Evolutionary conservation across 768 basidiomycete genomes (phyloP), one percentile per base, ranked within the genome.

Genomic region (Cyathus striatus): DNA sequence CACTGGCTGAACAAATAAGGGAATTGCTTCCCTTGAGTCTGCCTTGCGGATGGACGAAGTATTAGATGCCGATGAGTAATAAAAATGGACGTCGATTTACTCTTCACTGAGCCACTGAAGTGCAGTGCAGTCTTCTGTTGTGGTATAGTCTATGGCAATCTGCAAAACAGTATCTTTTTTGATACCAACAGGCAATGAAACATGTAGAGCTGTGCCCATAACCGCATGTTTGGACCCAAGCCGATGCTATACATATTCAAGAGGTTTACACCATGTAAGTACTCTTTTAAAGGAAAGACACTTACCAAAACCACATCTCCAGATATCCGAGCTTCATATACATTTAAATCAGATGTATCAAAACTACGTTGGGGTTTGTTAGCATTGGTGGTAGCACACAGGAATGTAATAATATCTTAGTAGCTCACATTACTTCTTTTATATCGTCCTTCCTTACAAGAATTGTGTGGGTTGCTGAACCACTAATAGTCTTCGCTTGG

Each of bases 1-100:
- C 86, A 90, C 54, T 96, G 94, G 46, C 89, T 91, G 68, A 93
- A 97, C 13, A 97, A 62, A 63, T 86, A 96, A 0, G 90, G 84
- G 57, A 87, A 86, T 16, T 68, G 66, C 50, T 90, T 90, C 6
- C 90, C 90, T 46, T 89, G 87, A 0, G 92, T 96, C 63, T 91
- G 83, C 45, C 88, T 89, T 40, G 40, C n/a, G n/a, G n/a, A n/a
- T n/a, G n/a, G n/a, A n/a, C 23, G 7, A 22, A 38, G 21, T 17
- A 36, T 40, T 20, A 25, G 10, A 21, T 7, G 21, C 40, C 10
- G 21, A 39, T 10, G 35, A 47, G 35, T 24, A 26, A 38, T 13
- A 17, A 9, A 24, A 18, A 40, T 21, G 25, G 23, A 22, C 25
- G 7, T 24, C 17, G 5, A 60, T 72, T 33, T 58, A 89, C 82